These are phyloP conservation scores for Podospora tetraspora DNA, from an alignment of 495 filamentous ascomycete species.

Conservation along the genomic window DNA sequence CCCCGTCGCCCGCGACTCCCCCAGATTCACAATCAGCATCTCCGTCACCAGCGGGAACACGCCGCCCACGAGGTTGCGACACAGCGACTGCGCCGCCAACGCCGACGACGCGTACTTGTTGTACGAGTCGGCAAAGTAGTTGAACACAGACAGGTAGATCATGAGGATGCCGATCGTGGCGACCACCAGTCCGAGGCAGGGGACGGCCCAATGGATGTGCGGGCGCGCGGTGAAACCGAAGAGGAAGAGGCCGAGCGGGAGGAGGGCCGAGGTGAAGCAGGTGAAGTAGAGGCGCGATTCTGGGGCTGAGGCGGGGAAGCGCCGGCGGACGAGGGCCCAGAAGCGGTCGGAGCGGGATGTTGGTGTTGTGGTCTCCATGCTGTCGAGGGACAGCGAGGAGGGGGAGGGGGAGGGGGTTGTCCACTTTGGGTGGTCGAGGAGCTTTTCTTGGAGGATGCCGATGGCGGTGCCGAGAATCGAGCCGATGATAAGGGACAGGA, in stretches of 20 bases:
- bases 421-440: constrained; percentile 42
- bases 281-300: constrained; percentile 81
- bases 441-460: constrained; percentile 65
- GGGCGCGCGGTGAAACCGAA: constrained; percentile 75
- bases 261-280: constrained; percentile 67
- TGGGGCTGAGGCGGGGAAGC: constrained; percentile 50
- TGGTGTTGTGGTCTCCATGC: constrained; percentile 14
- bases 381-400: constrained; percentile 9
- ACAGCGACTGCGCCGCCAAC: constrained; percentile 79
- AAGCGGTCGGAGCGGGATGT: constrained; percentile 6
- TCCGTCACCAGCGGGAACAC: constrained; percentile 73
- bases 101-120: constrained; percentile 79
- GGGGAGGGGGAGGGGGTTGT: neutral
- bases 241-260: constrained; percentile 62
- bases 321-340: constrained; percentile 36
- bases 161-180: constrained; percentile 85
- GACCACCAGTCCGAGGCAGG: constrained; percentile 61
- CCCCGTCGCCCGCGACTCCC: constrained; percentile 66
- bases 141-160: constrained; percentile 87
- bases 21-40: constrained; percentile 65
- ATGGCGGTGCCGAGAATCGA: constrained; percentile 62
- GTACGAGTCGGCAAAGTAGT: constrained; percentile 91
- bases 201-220: constrained; percentile 71
- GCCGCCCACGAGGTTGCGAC: constrained; percentile 78
- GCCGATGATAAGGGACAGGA: constrained; percentile 65